A percentile compares a stretch with the other conserved stretches of the same genome.
Conservation (phyloP, 2,329 filamentous ascomycete genomes). For the Curvularia lunata region DNA sequence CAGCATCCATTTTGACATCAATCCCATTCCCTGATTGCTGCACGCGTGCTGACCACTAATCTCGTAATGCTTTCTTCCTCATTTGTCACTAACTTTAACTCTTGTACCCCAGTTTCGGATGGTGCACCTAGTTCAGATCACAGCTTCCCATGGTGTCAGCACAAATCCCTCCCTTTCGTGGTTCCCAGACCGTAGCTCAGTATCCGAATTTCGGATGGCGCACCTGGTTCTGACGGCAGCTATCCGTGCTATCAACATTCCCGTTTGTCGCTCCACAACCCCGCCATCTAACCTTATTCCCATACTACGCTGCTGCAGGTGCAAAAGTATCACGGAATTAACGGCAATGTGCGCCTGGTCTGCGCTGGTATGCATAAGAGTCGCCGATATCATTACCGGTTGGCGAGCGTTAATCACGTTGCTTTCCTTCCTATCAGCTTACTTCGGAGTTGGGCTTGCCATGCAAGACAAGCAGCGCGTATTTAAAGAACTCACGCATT, state of each 20-base stretch:
- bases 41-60: not conserved
- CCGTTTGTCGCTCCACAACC: conserved; percentile 24
- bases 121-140: conserved; percentile 21
- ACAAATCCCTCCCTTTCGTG: conserved; percentile 17
- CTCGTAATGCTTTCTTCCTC: not conserved
- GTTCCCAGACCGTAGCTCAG: not conserved
- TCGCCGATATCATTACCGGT: conserved; percentile 10
- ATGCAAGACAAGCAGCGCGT: not conserved
- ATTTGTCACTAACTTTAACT: not conserved
- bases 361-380: conserved; percentile 5
- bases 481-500: not conserved
- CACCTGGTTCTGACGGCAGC: conserved; percentile 16
- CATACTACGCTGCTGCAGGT: not conserved
- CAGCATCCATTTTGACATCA: not conserved
- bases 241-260: conserved; percentile 23
- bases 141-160: conserved; percentile 19
- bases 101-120: conserved; percentile 21
- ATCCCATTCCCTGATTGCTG: too few relatives aligned
- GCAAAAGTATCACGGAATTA: not conserved
- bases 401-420: conserved; percentile 1
- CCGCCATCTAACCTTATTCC: conserved; percentile 11
- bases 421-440: not conserved
- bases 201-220: conserved; percentile 25
- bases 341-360: not conserved
- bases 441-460: not conserved